These are phyloP conservation scores for Epichloe sibirici DNA, from an alignment of 2,329 filamentous ascomycete species.

Conservation along the genomic window DNA sequence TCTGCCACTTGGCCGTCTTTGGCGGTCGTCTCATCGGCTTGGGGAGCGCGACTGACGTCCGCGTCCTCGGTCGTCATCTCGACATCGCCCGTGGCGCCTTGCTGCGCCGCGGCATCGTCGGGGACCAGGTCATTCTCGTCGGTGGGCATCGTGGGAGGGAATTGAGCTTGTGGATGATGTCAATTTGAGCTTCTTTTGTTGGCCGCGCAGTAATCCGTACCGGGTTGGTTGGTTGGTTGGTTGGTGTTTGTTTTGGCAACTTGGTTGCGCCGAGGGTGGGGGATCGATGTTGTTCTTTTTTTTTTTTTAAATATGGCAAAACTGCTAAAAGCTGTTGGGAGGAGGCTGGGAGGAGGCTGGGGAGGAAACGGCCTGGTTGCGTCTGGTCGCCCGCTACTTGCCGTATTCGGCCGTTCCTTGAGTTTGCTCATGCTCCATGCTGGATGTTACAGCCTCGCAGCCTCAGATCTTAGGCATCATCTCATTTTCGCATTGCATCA, in stretches of 20 bases:
- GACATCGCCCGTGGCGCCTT: conserved; percentile 20
- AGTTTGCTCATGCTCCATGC: too few species aligned
- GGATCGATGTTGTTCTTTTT: too few species aligned
- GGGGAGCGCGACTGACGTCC: conserved; percentile 11
- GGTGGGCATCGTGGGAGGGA: background rate
- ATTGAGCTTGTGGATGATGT: background rate
- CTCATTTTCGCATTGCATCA: too few species aligned
- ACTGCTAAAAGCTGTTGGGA: background rate
- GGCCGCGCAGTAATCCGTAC: too few species aligned
- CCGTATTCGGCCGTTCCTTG: too few species aligned
- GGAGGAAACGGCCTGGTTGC: too few species aligned
- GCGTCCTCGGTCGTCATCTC: conserved; percentile 25
- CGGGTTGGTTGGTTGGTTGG: background rate
- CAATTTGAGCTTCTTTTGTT: background rate
- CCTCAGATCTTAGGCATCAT: too few species aligned
- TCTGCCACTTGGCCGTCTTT: conserved; percentile 23
- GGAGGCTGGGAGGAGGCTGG: background rate
- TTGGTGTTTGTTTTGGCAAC: background rate
- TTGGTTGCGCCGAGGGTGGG: background rate
- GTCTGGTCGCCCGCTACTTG: too few species aligned
- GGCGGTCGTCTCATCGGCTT: conserved; percentile 16
- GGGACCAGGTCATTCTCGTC: conserved; percentile 8
- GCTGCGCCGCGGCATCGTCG: conserved; percentile 9
- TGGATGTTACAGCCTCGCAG: too few species aligned
- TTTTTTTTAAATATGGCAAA: too few species aligned